phyloP scores from a whole-genome alignment of 1,139 yeast species.

The Lodderomyces oxycetoniae region DNA sequence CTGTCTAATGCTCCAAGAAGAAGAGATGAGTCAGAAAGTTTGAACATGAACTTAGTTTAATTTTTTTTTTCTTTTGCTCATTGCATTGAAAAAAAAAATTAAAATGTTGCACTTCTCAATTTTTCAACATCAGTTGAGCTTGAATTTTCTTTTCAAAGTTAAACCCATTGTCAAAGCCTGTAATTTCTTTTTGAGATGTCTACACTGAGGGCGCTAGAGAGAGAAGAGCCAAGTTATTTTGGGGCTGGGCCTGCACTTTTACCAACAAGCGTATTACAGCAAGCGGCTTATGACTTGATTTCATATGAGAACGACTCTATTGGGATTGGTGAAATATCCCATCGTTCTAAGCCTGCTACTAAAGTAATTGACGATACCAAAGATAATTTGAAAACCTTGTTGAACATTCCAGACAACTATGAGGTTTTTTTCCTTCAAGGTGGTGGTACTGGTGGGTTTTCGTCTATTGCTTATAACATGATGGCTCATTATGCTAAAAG shows the following conservation, averaged over 20 bases:
- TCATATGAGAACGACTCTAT: conserved; percentile 64
- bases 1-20: no score
- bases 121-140: no score
- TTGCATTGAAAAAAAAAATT: no score
- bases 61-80: no score
- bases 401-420: conserved; percentile 82
- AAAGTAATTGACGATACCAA: conserved; percentile 75
- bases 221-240: conserved; percentile 78
- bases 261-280: conserved; percentile 77
- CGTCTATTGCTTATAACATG: conserved; percentile 80
- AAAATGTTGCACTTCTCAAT: no score
- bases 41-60: no score
- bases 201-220: conserved; percentile 31
- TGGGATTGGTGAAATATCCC: conserved; percentile 94
- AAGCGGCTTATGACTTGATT: conserved; percentile 80
- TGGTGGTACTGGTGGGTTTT: conserved; percentile 95
- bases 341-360: conserved; percentile 81
- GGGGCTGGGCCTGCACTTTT: conserved; percentile 98
- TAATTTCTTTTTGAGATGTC: no score
- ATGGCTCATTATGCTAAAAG: conserved; percentile 67
- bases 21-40: no score
- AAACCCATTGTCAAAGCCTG: no score
- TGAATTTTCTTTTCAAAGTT: no score
- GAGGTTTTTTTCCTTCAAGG: conserved; percentile 95
- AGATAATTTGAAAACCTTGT: conserved; percentile 54